These are phyloP conservation scores for Russula abietina DNA, from an alignment of 768 basidiomycete genomes.

Conservation along the genomic window DNA sequence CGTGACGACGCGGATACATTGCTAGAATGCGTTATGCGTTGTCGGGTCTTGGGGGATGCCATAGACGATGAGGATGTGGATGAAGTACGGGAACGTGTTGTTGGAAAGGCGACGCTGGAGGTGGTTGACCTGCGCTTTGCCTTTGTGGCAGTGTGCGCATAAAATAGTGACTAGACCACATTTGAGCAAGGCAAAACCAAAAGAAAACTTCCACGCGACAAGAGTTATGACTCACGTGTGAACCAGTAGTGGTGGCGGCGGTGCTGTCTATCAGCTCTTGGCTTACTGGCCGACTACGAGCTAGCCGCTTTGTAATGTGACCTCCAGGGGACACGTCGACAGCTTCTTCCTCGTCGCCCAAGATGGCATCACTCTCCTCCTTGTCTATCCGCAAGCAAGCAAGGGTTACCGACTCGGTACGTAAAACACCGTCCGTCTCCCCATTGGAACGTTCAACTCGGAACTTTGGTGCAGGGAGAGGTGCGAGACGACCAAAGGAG, in stretches of 20 bases:
- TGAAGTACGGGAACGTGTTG: conserved; percentile 16
- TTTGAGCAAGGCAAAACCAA: not conserved
- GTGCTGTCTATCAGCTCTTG: conserved; percentile 45
- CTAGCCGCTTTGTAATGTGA: conserved; percentile 68
- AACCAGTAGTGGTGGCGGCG: conserved; percentile 27
- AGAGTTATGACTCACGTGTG: conserved; percentile 27
- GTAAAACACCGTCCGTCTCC: conserved; percentile 19
- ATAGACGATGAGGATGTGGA: conserved; percentile 19
- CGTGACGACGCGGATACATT: conserved; percentile 16
- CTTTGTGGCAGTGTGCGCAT: conserved; percentile 10
- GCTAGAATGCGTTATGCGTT: conserved; percentile 21
- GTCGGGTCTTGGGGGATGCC: conserved; percentile 20
- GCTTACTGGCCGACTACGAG: conserved; percentile 66
- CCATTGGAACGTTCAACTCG: conserved; percentile 12
- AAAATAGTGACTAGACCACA: conserved; percentile 15
- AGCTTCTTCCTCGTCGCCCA: conserved; percentile 47
- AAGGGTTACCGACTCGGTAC: conserved; percentile 26
- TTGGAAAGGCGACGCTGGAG: conserved; percentile 24
- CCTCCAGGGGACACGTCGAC: conserved; percentile 73
- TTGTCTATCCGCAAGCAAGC: conserved; percentile 22
- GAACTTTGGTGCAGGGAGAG: conserved; percentile 25
- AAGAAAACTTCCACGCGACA: not conserved
- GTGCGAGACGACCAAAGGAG: conserved; percentile 25
- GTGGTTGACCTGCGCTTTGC: conserved; percentile 12
- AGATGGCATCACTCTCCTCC: conserved; percentile 15